Evolutionary conservation across 2,329 filamentous ascomycete species (phyloP), one percentile per base, ranked within the genome.

Genomic region (Capronia epimyces): DNA sequence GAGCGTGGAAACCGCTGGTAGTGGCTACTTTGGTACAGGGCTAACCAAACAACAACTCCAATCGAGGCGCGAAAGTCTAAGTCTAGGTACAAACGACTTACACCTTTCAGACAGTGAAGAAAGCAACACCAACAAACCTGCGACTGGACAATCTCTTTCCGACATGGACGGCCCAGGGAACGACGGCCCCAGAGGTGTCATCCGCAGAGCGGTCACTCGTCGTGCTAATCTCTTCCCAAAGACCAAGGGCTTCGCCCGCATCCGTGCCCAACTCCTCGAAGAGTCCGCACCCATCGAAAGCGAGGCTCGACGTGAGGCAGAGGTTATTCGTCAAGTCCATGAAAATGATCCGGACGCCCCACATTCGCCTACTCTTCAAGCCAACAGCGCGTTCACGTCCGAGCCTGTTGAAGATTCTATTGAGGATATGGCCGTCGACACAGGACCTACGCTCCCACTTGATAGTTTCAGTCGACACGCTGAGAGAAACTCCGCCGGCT

Each of bases 271-370:
- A 2, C 77, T 98, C 0, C 77, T 87, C 50, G 93, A 98, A 70
- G 93, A 98, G 71, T 80, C 81, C 13, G 82, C 89, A 0, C 93
- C 93, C 0, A 76, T 95, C 8, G 93, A 98, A 62, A 85, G 86
- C 36, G 93, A 98, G 67, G 83, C 89, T 50, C 84, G 87, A 46
- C 84, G 89, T 32, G 93, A 98, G 73, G 89, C 91, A 31, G 91
- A 97, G 69, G 93, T 97, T 3, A 89, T 98, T 56, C 87, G 89
- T 44, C 93, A 96, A 69, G 90, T 97, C 22, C 86, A 89, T 36
- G 93, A 97, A 67, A 91, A 85, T 61, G 90, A 96, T 63, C 78
- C 84, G 56, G 72, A 48, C 66, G 41, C 59, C 69, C 55, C 54
- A 2, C 49, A 51, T n/a, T 56, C 53, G 3, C 57, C 54, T 1